Conservation (phyloP, 257 asterid genomes). For the Lithospermum erythrorhizon region DNA sequence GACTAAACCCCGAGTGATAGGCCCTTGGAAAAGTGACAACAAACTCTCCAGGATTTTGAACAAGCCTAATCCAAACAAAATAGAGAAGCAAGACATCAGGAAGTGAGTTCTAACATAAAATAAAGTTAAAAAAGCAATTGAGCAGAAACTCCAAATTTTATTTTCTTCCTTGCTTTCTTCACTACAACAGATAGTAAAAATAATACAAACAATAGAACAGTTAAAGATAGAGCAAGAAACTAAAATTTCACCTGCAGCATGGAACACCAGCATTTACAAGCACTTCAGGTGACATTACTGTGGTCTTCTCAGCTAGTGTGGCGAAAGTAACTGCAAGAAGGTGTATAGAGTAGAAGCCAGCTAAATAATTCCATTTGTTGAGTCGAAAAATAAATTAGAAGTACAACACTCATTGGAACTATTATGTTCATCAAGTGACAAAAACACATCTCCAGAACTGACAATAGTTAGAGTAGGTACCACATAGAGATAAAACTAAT, state of each 20-base stretch:
- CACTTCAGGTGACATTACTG: slow-evolving; percentile 99
- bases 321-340: slow-evolving; percentile 82
- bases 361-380: not conserved
- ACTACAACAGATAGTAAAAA: not conserved
- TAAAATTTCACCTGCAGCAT: slow-evolving; percentile 87
- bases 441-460: no score
- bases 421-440: no score
- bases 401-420: no score
- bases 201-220: not conserved
- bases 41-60: slow-evolving; percentile 97
- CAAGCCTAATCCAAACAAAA: slow-evolving; percentile 51
- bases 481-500: no score
- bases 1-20: slow-evolving; percentile 99
- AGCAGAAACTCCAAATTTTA: not conserved
- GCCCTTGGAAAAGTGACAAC: slow-evolving; percentile 99
- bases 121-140: not conserved
- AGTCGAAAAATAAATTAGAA: not conserved
- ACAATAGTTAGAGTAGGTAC: no score
- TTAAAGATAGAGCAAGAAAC: not conserved
- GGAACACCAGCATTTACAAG: slow-evolving; percentile 91
- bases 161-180: no score
- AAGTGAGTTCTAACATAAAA: slow-evolving; percentile 11
- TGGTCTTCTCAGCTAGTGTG: slow-evolving; percentile 96
- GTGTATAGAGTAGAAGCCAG: not conserved
- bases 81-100: slow-evolving; percentile 10